Percentiles rank a stretch among this genome's conserved stretches.
Evolutionary conservation across 2,329 filamentous ascomycete species (phyloP).

Genomic region (Pseudogymnoascus sp.): DNA sequence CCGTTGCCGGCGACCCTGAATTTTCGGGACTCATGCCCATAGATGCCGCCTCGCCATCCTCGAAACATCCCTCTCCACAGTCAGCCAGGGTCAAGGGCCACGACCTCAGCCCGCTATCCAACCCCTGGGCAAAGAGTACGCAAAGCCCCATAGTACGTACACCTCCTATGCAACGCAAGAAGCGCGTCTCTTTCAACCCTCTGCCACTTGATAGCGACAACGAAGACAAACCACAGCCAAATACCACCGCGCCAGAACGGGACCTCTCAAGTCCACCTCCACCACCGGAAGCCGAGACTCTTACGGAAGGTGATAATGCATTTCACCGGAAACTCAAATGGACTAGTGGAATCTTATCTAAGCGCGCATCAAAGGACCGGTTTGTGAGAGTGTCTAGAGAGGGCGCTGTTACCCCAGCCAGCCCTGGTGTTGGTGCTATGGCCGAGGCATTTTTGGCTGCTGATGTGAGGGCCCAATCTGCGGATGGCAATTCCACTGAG

Average conservation of each 20-base stretch:
- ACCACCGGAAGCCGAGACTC: not conserved
- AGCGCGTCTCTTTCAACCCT: conserved; percentile 25
- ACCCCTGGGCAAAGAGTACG: not conserved
- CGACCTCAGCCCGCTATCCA: not conserved
- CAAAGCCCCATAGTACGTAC: not conserved
- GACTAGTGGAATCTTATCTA: not conserved
- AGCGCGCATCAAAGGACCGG: not conserved
- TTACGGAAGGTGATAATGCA: not conserved
- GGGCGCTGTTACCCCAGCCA: not conserved
- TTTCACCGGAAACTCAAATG: not conserved
- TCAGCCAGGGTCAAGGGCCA: not conserved
- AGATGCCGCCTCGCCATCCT: not conserved
- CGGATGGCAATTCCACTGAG: not conserved
- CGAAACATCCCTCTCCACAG: not conserved
- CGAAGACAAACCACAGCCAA: not conserved
- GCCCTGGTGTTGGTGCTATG: conserved; percentile 34
- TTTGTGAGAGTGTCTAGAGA: not conserved
- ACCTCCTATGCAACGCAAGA: conserved; percentile 15
- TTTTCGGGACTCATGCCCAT: not conserved
- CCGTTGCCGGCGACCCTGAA: not conserved
- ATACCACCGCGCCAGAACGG: not conserved
- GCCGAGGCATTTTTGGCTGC: conserved; percentile 42
- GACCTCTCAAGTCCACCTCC: not conserved
- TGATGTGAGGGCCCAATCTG: conserved; percentile 23
- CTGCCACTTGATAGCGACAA: conserved; percentile 3